Evolutionary conservation across 2,329 filamentous ascomycete species (phyloP).

Genomic region (Magnaporthiopsis poae): DNA sequence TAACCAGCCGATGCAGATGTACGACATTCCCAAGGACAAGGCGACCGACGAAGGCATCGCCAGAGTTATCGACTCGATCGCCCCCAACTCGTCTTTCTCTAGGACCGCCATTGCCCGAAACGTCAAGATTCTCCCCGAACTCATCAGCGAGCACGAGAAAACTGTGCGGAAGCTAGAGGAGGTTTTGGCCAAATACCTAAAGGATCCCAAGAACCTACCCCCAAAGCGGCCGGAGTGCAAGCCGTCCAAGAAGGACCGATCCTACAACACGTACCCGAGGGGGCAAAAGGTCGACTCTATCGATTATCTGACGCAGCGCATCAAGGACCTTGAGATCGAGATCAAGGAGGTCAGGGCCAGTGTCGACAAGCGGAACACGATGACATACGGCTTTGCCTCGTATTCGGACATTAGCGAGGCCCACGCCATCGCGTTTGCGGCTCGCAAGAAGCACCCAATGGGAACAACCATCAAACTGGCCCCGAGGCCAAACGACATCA

Average conservation of each 20-base stretch:
- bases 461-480: conserved; percentile 70
- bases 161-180: conserved; percentile 74
- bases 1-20: conserved; percentile 46
- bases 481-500: conserved; percentile 79
- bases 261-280: conserved; percentile 52
- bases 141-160: conserved; percentile 76
- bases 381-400: conserved; percentile 89
- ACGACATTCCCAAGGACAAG: conserved; percentile 69
- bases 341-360: conserved; percentile 73
- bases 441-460: conserved; percentile 69
- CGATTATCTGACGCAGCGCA: conserved; percentile 79
- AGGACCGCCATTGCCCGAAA: conserved; percentile 79
- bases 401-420: conserved; percentile 82
- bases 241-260: conserved; percentile 69
- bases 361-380: conserved; percentile 77
- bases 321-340: conserved; percentile 69
- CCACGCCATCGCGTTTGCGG: conserved; percentile 74
- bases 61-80: conserved; percentile 69
- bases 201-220: conserved; percentile 72
- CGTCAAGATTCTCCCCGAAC: conserved; percentile 74
- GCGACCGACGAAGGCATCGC: conserved; percentile 80
- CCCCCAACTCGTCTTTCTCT: conserved; percentile 68
- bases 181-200: conserved; percentile 80
- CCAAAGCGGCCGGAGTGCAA: conserved; percentile 66
- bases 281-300: conserved; percentile 83